phyloP scores from a whole-genome alignment of 208 protist genomes.

The Crithidia acanthocephali region DNA sequence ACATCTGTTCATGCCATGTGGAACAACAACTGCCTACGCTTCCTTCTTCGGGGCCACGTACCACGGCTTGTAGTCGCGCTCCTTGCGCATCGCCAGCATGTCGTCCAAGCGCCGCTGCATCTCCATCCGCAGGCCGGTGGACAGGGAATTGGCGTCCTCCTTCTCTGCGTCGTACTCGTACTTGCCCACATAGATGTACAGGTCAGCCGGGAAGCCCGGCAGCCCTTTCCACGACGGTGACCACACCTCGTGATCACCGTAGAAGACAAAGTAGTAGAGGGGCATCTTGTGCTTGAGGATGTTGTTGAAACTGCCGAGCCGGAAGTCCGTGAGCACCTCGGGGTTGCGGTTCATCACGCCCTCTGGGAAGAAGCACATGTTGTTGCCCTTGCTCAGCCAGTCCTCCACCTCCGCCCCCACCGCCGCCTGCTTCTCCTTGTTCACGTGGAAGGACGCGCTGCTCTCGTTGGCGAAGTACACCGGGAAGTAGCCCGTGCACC shows the following conservation, averaged over 20 bases:
- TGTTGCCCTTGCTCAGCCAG: slow-evolving; percentile 51
- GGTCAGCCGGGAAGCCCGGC: slow-evolving; percentile 64
- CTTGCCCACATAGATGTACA: slow-evolving; percentile 61
- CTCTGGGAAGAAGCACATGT: slow-evolving; percentile 77
- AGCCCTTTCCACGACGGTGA: slow-evolving; percentile 41
- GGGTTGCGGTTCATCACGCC: slow-evolving; percentile 70
- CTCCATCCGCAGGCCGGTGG: slow-evolving; percentile 42
- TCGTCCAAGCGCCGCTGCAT: slow-evolving; percentile 72
- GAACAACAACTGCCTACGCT: background rate
- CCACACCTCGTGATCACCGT: slow-evolving; percentile 74
- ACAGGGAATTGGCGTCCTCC: slow-evolving; percentile 45
- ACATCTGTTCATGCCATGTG: no score
- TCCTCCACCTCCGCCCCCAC: slow-evolving; percentile 52
- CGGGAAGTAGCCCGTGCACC: slow-evolving; percentile 65
- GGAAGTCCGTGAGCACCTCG: slow-evolving; percentile 63
- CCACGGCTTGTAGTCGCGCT: slow-evolving; percentile 45
- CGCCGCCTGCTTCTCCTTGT: slow-evolving; percentile 74
- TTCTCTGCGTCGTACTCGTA: slow-evolving; percentile 52
- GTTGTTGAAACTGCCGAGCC: slow-evolving; percentile 66
- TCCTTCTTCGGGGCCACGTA: slow-evolving; percentile 24
- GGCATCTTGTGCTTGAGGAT: slow-evolving; percentile 57
- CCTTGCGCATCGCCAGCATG: slow-evolving; percentile 51
- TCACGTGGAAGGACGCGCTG: slow-evolving; percentile 49
- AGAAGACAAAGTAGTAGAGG: slow-evolving; percentile 55
- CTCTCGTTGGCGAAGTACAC: slow-evolving; percentile 75